phyloP scores from a whole-genome alignment of 495 filamentous ascomycete species.

The Chaetomium fimeti region DNA sequence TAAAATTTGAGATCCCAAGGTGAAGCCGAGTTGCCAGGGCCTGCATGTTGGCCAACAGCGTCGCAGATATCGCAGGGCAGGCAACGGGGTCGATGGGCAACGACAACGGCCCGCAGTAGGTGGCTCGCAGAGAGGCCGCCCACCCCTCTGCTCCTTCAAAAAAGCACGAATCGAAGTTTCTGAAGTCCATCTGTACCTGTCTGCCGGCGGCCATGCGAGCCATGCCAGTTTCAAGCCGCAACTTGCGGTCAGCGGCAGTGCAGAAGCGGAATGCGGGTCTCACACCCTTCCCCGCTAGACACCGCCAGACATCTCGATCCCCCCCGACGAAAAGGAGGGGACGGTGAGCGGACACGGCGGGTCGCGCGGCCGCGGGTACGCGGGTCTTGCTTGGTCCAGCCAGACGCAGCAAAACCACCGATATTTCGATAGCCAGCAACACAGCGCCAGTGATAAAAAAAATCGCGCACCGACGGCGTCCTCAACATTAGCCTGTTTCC shows the following conservation, averaged over 20 bases:
- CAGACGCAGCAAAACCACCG: slow-evolving; percentile 13
- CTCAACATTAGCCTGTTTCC: slow-evolving; percentile 28
- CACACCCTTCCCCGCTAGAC: slow-evolving; percentile 13
- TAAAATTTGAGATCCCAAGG: neutral
- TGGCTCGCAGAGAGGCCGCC: slow-evolving; percentile 18
- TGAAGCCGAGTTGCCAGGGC: neutral
- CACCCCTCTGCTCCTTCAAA: neutral
- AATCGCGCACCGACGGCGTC: slow-evolving; percentile 31
- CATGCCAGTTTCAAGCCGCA: slow-evolving; percentile 21
- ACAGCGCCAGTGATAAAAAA: slow-evolving; percentile 27
- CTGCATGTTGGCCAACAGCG: neutral
- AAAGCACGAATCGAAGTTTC: neutral
- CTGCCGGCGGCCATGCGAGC: slow-evolving; percentile 3
- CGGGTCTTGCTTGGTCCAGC: slow-evolving; percentile 3
- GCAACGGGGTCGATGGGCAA: neutral
- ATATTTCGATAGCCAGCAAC: neutral
- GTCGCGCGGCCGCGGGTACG: slow-evolving; percentile 14
- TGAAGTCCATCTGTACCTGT: neutral
- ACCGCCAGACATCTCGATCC: slow-evolving; percentile 9
- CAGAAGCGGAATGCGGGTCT: slow-evolving; percentile 16
- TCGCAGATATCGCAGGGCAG: neutral
- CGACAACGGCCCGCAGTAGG: slow-evolving; percentile 11
- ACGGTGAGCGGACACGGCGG: slow-evolving; percentile 7
- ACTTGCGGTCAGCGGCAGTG: slow-evolving; percentile 22
- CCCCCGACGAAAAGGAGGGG: neutral